Percentiles rank a stretch among this genome's conserved stretches.
Conservation (phyloP, 2,329 filamentous ascomycete genomes). For the Fusarium sambucinum region DNA sequence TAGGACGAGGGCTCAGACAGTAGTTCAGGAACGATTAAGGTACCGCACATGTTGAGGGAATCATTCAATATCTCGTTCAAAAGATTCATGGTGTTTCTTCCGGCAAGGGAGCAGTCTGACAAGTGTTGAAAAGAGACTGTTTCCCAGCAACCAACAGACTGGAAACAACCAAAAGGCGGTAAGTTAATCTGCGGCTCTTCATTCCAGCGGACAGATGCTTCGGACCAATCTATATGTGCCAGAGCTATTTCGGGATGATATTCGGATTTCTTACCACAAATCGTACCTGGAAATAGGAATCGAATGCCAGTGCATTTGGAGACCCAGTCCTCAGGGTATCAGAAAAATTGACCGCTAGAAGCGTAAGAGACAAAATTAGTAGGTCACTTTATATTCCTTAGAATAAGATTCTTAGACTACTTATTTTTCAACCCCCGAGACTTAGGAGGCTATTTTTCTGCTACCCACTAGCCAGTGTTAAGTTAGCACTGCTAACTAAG, state of each 20-base stretch:
- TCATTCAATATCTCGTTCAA: not conserved
- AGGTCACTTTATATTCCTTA: too few relatives aligned
- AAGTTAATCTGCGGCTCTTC: constrained; percentile 23
- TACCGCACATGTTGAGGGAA: constrained; percentile 29
- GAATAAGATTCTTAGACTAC: too few relatives aligned
- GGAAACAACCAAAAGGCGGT: constrained; percentile 21
- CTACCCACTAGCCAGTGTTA: too few relatives aligned
- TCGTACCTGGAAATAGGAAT: constrained; percentile 27
- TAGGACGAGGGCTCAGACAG: constrained; percentile 37
- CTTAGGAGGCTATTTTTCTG: too few relatives aligned
- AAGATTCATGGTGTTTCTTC: constrained; percentile 6
- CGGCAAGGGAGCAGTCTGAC: constrained; percentile 1
- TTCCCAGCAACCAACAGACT: constrained; percentile 21
- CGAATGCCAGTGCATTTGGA: constrained; percentile 11
- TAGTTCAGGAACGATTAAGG: constrained; percentile 45
- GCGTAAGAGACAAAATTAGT: too few relatives aligned
- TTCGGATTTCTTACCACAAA: constrained; percentile 7
- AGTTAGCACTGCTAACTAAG: constrained; percentile 11
- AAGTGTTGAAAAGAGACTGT: constrained; percentile 9
- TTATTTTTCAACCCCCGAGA: too few relatives aligned
- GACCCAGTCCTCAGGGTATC: too few relatives aligned
- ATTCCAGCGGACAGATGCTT: constrained; percentile 23
- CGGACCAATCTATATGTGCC: constrained; percentile 4
- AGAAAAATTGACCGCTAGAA: too few relatives aligned
- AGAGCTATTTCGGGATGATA: constrained; percentile 17